Evolutionary conservation across 139 green algal genomes (phyloP), one percentile per base, ranked within the genome.

Genomic region (Deuterostichococcus epilithicus): DNA sequence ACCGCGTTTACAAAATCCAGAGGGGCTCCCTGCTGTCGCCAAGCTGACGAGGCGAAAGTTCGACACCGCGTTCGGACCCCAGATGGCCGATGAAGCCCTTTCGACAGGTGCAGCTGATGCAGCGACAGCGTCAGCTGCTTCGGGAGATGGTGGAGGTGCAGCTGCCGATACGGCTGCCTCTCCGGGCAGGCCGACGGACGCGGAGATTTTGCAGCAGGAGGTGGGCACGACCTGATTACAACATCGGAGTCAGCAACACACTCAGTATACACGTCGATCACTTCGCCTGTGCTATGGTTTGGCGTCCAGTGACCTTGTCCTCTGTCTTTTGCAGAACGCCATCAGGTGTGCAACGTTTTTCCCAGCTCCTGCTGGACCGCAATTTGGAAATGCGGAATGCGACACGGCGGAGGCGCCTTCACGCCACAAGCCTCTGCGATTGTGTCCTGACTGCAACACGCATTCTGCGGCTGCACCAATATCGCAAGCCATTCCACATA

Each of bases 191-290:
- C 86, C 86, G 2, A 81, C 84, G 3, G 86, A 90, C 58, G 86
- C 82, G 0, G 78, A 86, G 39, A 90, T 90, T 59, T 81, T 90
- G n/a, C 77, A 74, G 1, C 88, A 80, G 63, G 81, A 90, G 52
- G 42, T 13, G 42, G 13, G 52, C 28, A 13, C 18, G 18, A 13
- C 28, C 18, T 28, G 52, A n/a, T 5, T 63, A 20, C 52, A 20
- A 3, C 28, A 8, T 52, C 13, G 42, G 8, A 23, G 8, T 8
- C 10, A 8, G 42, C 42, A 8, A 13, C 13, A 52, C 42, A 23
- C 42, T 23, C 8, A 52, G 8, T 52, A 13, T 52, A 13, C 42
- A 52, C 13, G 42, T 52, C n/a, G n/a, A n/a, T n/a, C n/a, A n/a
- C n/a, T n/a, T n/a, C n/a, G n/a, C 42, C 8, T 52, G 42, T 52